Evolutionary conservation across 805 yeast species (phyloP).

Genomic region (Lipomyces chichibuensis): DNA sequence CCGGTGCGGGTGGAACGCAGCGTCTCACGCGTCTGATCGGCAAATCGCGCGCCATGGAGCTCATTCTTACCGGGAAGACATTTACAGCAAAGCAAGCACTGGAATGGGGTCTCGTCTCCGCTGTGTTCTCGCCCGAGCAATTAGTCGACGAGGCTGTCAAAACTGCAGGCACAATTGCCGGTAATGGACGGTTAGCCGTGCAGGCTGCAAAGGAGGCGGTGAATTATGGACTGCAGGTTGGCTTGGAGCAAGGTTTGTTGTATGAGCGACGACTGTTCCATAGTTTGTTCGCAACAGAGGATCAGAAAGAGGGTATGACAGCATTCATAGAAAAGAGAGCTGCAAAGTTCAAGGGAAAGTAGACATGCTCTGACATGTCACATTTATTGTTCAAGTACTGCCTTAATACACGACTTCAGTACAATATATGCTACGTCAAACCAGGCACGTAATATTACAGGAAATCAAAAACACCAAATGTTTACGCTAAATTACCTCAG

Average conservation of each 20-base stretch:
- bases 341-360: constrained; percentile 33
- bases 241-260: constrained; percentile 48
- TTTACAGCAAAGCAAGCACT: constrained; percentile 53
- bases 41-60: constrained; percentile 55
- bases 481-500: not conserved
- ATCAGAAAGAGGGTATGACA: constrained; percentile 56
- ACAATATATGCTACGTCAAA: not conserved
- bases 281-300: constrained; percentile 51
- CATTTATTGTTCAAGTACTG: not conserved
- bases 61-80: constrained; percentile 52
- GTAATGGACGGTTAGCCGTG: constrained; percentile 50
- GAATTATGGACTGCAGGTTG: constrained; percentile 47
- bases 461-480: not conserved
- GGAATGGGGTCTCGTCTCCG: constrained; percentile 54
- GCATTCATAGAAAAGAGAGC: constrained; percentile 50
- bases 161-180: constrained; percentile 50
- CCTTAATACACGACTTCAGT: not conserved
- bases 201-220: constrained; percentile 54
- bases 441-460: not conserved
- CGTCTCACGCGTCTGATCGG: constrained; percentile 55
- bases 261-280: constrained; percentile 53
- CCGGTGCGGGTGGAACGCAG: constrained; percentile 59
- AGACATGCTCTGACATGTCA: not conserved
- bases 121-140: constrained; percentile 47
- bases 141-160: constrained; percentile 51